Evolutionary conservation across 1,284 basidiomycete genomes (phyloP).

Genomic region (Flammula alnicola): DNA sequence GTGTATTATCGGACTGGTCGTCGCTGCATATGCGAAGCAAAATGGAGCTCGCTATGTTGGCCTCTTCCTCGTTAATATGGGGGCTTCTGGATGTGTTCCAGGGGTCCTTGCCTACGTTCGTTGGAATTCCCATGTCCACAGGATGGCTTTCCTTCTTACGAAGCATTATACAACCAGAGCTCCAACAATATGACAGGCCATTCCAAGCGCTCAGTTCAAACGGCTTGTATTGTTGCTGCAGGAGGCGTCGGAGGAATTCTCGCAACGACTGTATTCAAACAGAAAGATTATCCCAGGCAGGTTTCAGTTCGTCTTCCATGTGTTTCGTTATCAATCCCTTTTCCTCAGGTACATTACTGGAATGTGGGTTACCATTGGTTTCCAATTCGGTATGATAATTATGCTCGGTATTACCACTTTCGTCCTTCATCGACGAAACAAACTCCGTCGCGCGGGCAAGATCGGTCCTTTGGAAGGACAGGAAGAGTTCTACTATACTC

Average conservation of each 20-base stretch:
- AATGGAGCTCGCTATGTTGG: conserved; percentile 29
- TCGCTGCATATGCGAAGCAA: conserved; percentile 26
- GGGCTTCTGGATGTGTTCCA: conserved; percentile 29
- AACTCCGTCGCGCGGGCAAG: conserved; percentile 18
- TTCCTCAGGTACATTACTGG: conserved; percentile 24
- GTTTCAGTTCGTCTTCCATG: background rate
- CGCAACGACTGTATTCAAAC: conserved; percentile 31
- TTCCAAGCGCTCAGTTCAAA: conserved; percentile 32
- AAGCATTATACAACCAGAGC: too few species aligned
- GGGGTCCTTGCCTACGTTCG: conserved; percentile 31
- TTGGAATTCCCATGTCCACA: too few species aligned
- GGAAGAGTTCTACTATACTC: conserved; percentile 23
- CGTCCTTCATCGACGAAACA: conserved; percentile 17
- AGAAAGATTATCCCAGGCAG: conserved; percentile 27
- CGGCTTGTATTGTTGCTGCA: conserved; percentile 28
- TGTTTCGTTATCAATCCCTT: background rate
- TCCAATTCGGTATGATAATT: conserved; percentile 22
- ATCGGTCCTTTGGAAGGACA: conserved; percentile 20
- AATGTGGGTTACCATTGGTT: conserved; percentile 28
- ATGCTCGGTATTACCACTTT: conserved; percentile 19
- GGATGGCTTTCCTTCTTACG: too few species aligned
- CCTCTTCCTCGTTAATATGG: conserved; percentile 30
- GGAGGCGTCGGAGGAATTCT: conserved; percentile 35
- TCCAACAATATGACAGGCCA: conserved; percentile 30
- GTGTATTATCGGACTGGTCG: conserved; percentile 25